Evolutionary conservation across 2,329 filamentous ascomycete genomes (phyloP), one percentile per base, ranked within the genome.

Genomic region (Curvularia lunata): DNA sequence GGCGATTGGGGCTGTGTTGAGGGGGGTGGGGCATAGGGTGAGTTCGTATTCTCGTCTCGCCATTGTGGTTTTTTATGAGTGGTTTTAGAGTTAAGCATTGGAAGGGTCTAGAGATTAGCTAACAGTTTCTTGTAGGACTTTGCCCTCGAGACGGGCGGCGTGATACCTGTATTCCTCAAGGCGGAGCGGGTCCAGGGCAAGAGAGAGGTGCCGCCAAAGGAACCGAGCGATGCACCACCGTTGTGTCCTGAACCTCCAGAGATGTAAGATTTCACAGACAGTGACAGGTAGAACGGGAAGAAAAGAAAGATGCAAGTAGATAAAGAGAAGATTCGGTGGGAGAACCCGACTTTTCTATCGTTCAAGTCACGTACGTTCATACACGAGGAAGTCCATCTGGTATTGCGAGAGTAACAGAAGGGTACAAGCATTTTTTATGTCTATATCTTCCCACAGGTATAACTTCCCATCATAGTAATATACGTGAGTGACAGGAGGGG

Each of bases 81-180:
- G n/a, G n/a, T n/a, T n/a, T n/a, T n/a, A n/a, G n/a, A n/a, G n/a
- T n/a, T n/a, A n/a, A n/a, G n/a, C n/a, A n/a, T n/a, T n/a, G n/a
- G n/a, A n/a, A n/a, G n/a, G n/a, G n/a, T n/a, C n/a, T n/a, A n/a
- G n/a, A n/a, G n/a, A 30, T 30, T 8, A 8, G 9, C 27, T 30
- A 8, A 30, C 27, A 8, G 9, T 2, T 37, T 12, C 23, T 13
- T 8, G 28, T 5, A 53, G 51, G 12, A 27, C 6, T 91, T 90
- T 71, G 74, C 75, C 4, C 76, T 91, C 21, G 80, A 81, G 40
- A 91, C 88, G 0, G 88, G 88, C 4, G 85, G 87, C 56, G 83
- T 90, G 16, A 88, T 91, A 48, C 87, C 88, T 0, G 86, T 88
- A 2, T 79, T 91, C 4, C 82, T 91, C 18, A 85, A 82, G 73